A percentile compares a stretch with the other conserved stretches of the same genome.
Evolutionary conservation across 495 filamentous ascomycete species (phyloP).

Genomic region (Clavariopsis aquatica): DNA sequence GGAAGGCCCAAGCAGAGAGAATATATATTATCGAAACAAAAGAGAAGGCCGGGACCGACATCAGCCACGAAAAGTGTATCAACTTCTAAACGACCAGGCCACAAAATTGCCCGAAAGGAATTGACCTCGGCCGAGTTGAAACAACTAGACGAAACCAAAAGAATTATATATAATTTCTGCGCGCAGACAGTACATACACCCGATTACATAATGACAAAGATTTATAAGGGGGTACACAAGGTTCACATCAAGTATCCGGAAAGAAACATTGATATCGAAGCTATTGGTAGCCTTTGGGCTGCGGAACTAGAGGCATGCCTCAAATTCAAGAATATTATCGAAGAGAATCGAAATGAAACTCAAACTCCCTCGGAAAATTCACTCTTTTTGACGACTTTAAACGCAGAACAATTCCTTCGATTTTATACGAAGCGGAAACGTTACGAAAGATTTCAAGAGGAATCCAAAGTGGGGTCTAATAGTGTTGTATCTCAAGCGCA

Average conservation of each 20-base stretch:
- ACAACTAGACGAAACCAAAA: not conserved
- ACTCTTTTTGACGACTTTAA: not conserved
- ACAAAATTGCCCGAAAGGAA: not conserved
- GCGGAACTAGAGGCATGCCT: not conserved
- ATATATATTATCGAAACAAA: not conserved
- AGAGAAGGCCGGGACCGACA: not conserved
- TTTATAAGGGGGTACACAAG: not conserved
- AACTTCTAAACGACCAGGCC: not conserved
- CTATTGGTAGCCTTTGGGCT: not conserved
- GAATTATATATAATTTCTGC: not conserved
- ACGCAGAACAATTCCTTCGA: not conserved
- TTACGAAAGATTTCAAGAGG: not conserved
- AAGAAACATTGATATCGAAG: not conserved
- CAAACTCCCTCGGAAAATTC: not conserved
- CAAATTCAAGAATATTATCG: not conserved
- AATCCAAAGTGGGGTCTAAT: not conserved
- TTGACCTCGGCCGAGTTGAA: not conserved
- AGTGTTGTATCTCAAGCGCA: not conserved
- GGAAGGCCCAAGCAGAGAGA: not conserved
- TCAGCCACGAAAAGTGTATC: not conserved
- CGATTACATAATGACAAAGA: not conserved
- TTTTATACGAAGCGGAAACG: not conserved
- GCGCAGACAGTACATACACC: not conserved
- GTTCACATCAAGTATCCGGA: not conserved
- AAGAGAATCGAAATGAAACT: not conserved